Base-by-base conservation (phyloP, 805 yeast genomes). In the Sungouiella blattae region DNA sequence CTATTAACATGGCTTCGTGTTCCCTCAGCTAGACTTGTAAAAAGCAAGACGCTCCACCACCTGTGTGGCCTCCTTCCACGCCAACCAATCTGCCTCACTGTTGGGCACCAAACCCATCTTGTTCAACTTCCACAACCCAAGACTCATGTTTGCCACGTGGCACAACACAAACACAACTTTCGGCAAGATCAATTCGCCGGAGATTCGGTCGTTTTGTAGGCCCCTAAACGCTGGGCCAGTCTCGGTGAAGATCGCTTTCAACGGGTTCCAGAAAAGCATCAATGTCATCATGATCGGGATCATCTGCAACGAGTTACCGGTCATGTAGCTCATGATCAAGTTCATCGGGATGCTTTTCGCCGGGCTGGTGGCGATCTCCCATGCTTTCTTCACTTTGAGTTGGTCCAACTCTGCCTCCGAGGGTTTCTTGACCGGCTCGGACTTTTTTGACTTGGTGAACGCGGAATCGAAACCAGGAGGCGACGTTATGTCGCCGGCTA, bases 91-190 rank as follows among this genome's bases (percentile, higher is more conserved):
- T 46, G 95, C 82, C 30, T 73, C 73, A 24, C 79, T 82, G 49
- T 83, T 86, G 15, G 98, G 98, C 40, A 91, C 78, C 45, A 91
- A 66, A 0, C 97, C 98, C 96, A 91, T 86, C 15, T 72, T 67
- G 48, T 84, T 79, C 40, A 93, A 64, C 58, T 93, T 93, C 78
- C 87, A 88, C 12, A 88, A 52, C 2, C 97, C 98, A 24, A 87
- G 77, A 3, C 69, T 75, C 62, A 89, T 65, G 33, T 80, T 72
- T 4, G 75, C 71, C 28, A 79, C 30, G 38, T 73, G 75, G 37
- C 74, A 71, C 16, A 62, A 12, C 17, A 67, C 58, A 47, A 62
- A 83, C 21, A 73, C 69, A 3, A 65, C 28, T 65, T 75, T 75
- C 9, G 81, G 71, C 20, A 64, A 36, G 37, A 55, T 30, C 15